Conservation (phyloP, 1,284 basidiomycete species). For the Rhizoctonia solani region DNA sequence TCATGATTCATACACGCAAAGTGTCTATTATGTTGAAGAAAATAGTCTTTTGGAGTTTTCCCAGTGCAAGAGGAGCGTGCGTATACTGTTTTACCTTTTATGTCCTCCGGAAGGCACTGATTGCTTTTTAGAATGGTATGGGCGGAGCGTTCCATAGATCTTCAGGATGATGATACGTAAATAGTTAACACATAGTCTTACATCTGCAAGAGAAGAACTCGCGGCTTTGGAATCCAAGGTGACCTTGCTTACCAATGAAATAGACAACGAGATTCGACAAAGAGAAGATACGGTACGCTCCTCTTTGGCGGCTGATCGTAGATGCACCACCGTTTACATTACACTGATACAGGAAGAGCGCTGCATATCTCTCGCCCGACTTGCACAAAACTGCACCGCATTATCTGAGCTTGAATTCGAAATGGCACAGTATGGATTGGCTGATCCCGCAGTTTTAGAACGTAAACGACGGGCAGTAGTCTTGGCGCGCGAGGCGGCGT, state of each 20-base stretch:
- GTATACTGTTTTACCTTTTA: neutral
- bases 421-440: constrained; percentile 72
- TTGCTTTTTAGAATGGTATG: too few relatives aligned
- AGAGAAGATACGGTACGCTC: constrained; percentile 69
- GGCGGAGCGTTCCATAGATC: too few relatives aligned
- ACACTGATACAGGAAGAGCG: neutral
- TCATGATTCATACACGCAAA: neutral
- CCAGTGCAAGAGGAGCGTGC: constrained; percentile 69
- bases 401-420: constrained; percentile 66
- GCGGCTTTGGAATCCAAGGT: constrained; percentile 48
- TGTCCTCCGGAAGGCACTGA: too few relatives aligned
- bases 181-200: constrained; percentile 55
- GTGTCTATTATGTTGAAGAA: neutral
- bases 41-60: constrained; percentile 90
- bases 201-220: constrained; percentile 57
- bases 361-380: constrained; percentile 44
- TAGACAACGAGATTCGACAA: constrained; percentile 58
- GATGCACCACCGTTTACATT: neutral
- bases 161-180: too few relatives aligned
- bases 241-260: constrained; percentile 44
- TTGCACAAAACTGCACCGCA: constrained; percentile 53
- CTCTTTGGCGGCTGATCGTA: neutral
- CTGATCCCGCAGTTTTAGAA: constrained; percentile 79
- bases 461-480: constrained; percentile 69
- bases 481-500: constrained; percentile 76